Base-by-base conservation (phyloP, 352 stramenopile genomes). In the Phytophthora agathidicida region DNA sequence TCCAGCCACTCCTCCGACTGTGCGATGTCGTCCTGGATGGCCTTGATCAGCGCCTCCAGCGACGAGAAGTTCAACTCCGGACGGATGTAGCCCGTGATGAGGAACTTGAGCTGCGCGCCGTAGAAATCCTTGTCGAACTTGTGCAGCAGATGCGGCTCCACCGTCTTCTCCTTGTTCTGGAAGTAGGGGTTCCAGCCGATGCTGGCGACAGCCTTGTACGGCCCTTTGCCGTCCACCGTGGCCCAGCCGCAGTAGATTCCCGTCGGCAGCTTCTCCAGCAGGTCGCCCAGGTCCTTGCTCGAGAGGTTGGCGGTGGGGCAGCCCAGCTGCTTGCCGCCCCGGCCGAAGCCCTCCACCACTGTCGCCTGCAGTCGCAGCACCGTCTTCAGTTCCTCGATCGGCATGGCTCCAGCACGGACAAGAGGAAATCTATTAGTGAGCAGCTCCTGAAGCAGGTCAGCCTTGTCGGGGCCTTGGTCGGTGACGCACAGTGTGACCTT, bases 181-280 rank as follows among this genome's bases (percentile, higher is more conserved):
- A 96, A 98, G 73, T 92, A 96, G 32, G 92, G 92, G 70, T 98
- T 98, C 88, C 88, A 98, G 10, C 96, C 96, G 31, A 99, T 96
- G 80, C 98, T 99, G n/a, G 96, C 96, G 19, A 98, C 96, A 16
- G 94, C 95, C 73, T 98, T 98, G 77, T 93, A 96, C 35, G 81
- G 77, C 0, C 80, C 86, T 9, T 82, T 55, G 49, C 75, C 77
- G 68, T 97, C 88, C 14, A 98, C 80, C 0, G 80, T 85, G 23
- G 93, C 95, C 93, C 93, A 98, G 31, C 92, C 92, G 71, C 93
- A 94, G 74, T 98, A 99, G 43, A 98, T 96, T 19, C 96, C 94
- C n/a, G 89, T 91, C 9, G 73, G 62, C 20, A 96, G 71, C 58
- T 80, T 54, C 39, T 97, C 84, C 14, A 97, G 68, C 48, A 77